Evolutionary conservation across 2,329 filamentous ascomycete genomes (phyloP), one percentile per base, ranked within the genome.

Genomic region (Septoria petroselini): DNA sequence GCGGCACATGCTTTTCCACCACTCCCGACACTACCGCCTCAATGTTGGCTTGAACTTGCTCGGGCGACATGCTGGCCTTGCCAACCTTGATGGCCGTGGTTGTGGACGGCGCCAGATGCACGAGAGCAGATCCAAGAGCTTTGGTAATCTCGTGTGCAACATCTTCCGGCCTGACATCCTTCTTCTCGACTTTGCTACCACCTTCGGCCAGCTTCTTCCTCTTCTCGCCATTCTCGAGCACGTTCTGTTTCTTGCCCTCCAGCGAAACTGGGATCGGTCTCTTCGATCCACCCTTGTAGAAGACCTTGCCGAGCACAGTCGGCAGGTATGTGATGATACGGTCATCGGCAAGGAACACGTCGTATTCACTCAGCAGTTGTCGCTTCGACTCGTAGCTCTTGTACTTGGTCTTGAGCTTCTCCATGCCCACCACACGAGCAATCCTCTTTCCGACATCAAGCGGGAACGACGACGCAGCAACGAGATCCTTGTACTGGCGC

Each of bases 341-440:
- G 65, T 95, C 88, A 68, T 98, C 93, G 44, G 87, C 91, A 50
- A 98, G 78, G 74, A 98, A 97, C 49, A 97, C 75, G 68, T 97
- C 93, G 70, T 96, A 89, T 70, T 95, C 88, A 37, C 82, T 76
- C 55, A 85, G 80, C 29, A 98, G 80, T 70, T 93, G 88, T 58
- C 93, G 80, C 70, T 88, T 84, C 45, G 82, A 83, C 74, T 98
- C 93, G 71, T 88, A 98, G 54, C 86, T 82, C 75, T 86, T 84
- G 78, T 86, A 96, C 74, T 93, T 91, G 61, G 84, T 79, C 73
- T 91, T 91, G 62, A 98, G 77, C 71, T 97, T 95, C 62, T 79
- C 78, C 59, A 91, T 74, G 62, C 90, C 89, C 63, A 97, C 85
- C 38, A 98, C 78, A 1, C 79, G 73, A 44, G 69, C 68, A 42